A percentile compares a stretch with the other conserved stretches of the same genome.
phyloP scores from a whole-genome alignment of 2,329 filamentous ascomycete genomes.

The Fonsecaea multimorphosa region DNA sequence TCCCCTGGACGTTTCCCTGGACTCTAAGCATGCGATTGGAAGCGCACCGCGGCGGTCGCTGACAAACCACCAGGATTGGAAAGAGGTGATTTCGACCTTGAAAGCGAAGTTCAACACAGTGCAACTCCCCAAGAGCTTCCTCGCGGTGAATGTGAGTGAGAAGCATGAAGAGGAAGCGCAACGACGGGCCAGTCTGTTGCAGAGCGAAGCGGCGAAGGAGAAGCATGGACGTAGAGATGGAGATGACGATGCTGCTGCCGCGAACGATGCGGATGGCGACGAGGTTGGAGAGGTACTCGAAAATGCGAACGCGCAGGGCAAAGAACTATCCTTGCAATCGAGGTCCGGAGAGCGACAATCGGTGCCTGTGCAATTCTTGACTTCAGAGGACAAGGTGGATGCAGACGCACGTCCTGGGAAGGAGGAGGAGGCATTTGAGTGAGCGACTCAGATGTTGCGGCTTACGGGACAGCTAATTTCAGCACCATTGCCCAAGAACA shows the following conservation, averaged over 20 bases:
- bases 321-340: neutral
- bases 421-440: neutral
- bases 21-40: constrained; percentile 94
- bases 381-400: neutral
- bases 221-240: constrained; percentile 4
- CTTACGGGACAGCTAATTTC: neutral
- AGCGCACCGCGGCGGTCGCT: constrained; percentile 88
- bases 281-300: neutral
- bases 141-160: constrained; percentile 59
- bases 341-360: neutral
- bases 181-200: constrained; percentile 32
- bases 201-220: constrained; percentile 30
- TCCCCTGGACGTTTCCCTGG: constrained; percentile 92
- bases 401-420: neutral
- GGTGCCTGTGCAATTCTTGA: neutral
- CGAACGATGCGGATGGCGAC: neutral
- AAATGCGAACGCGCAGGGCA: neutral
- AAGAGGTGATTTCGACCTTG: constrained; percentile 93
- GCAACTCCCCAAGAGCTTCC: constrained; percentile 59
- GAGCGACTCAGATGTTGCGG: neutral
- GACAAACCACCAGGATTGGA: constrained; percentile 93
- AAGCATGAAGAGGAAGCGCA: constrained; percentile 49
- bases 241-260: neutral
- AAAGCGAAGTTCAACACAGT: constrained; percentile 92
- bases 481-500: neutral